phyloP scores from a whole-genome alignment of 177 flowering plant species.

The Vitis hybrid region DNA sequence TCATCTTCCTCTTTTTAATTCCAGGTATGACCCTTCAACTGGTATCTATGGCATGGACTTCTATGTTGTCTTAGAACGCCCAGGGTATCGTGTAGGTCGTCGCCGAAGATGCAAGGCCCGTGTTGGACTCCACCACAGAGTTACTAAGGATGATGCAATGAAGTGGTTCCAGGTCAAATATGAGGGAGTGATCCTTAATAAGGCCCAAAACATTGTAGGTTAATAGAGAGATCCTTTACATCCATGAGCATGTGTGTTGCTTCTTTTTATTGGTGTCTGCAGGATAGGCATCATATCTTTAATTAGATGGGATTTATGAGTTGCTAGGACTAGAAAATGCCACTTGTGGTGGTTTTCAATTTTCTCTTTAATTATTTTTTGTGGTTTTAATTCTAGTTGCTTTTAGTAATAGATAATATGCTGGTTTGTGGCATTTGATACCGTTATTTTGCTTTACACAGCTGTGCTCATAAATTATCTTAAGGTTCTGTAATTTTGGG shows the following conservation, averaged over 20 bases:
- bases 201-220: slow-evolving; percentile 44
- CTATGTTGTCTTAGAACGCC: slow-evolving; percentile 66
- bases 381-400: no score
- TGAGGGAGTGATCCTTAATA: slow-evolving; percentile 82
- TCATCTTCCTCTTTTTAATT: not conserved
- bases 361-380: no score
- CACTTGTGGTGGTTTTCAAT: no score
- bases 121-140: slow-evolving; percentile 73
- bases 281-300: no score
- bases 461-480: no score
- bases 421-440: no score
- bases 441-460: no score
- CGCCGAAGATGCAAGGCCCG: slow-evolving; percentile 74
- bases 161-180: slow-evolving; percentile 80
- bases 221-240: slow-evolving; percentile 10
- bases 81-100: slow-evolving; percentile 80
- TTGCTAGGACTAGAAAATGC: no score
- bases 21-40: slow-evolving; percentile 79
- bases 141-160: slow-evolving; percentile 75
- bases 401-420: no score
- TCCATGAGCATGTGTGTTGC: not conserved
- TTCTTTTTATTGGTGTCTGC: not conserved
- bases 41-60: slow-evolving; percentile 86
- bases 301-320: no score
- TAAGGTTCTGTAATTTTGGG: no score